A percentile compares a stretch with the other conserved stretches of the same genome.
Conservation (phyloP, 305 asterid species). For the Solanum hybrid region DNA sequence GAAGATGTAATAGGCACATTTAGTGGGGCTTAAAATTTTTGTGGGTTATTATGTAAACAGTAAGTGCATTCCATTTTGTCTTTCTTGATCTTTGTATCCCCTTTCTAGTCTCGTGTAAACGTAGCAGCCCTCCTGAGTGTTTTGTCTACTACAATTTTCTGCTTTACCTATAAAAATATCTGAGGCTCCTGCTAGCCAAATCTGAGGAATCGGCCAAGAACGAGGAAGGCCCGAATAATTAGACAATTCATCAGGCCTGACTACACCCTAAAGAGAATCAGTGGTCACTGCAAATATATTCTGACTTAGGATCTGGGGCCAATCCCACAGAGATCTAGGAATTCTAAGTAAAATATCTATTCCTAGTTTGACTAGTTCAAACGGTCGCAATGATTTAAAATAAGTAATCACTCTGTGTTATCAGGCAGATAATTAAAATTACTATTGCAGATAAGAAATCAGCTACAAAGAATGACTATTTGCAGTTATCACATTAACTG, state of each 20-base stretch:
- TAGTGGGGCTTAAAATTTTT: background rate
- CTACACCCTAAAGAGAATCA: background rate
- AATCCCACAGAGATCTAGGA: background rate
- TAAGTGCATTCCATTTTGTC: background rate
- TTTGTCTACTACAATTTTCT: background rate
- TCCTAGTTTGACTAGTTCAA: background rate
- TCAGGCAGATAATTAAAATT: background rate
- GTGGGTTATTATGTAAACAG: background rate
- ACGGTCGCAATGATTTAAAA: background rate
- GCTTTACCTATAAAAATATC: background rate
- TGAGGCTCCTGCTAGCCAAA: background rate
- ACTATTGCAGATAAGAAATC: background rate
- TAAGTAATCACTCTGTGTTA: background rate
- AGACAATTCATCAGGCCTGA: background rate
- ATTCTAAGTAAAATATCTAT: background rate
- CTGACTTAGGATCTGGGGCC: background rate
- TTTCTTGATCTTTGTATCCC: background rate
- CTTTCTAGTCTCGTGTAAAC: background rate
- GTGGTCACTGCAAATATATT: background rate
- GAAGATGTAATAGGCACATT: background rate
- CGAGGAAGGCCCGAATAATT: background rate
- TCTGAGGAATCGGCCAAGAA: background rate
- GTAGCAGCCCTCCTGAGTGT: background rate
- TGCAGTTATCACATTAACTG: conserved; percentile 5
- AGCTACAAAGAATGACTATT: background rate